Percentiles rank a stretch among this genome's conserved stretches.
These are phyloP conservation scores for Nannochloris sp. DNA, from an alignment of 139 green algal species.

Conservation along the genomic window DNA sequence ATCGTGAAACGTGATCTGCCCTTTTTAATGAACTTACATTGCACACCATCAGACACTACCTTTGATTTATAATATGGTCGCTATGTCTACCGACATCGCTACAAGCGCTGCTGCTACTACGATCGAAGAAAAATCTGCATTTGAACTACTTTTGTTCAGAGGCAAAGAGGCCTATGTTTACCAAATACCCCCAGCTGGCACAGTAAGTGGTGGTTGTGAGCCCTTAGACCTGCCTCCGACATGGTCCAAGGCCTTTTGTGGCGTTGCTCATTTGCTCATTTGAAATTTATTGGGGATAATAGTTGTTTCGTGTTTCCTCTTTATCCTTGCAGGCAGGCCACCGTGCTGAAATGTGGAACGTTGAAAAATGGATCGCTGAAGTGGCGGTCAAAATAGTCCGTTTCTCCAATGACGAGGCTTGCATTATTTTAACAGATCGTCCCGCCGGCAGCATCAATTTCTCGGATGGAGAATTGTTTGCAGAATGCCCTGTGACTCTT, in stretches of 20 bases:
- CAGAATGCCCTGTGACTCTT: slow-evolving; percentile 59
- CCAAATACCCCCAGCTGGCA: slow-evolving; percentile 42
- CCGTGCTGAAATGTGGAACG: slow-evolving; percentile 60
- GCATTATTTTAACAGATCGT: slow-evolving; percentile 21
- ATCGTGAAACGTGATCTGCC: too few relatives aligned
- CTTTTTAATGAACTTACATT: too few relatives aligned
- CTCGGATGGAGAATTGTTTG: slow-evolving; percentile 60
- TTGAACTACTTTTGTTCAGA: slow-evolving; percentile 30
- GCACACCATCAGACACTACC: too few relatives aligned
- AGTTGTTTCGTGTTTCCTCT: too few relatives aligned
- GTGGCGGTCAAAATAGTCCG: slow-evolving; percentile 19
- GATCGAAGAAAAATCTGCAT: not conserved
- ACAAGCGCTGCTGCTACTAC: too few relatives aligned
- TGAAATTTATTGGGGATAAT: too few relatives aligned
- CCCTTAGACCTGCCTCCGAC: too few relatives aligned
- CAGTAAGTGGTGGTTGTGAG: too few relatives aligned
- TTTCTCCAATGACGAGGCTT: slow-evolving; percentile 14
- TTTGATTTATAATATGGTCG: too few relatives aligned
- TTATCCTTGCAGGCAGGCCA: slow-evolving; percentile 38
- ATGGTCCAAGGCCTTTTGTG: too few relatives aligned
- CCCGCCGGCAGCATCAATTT: slow-evolving; percentile 19
- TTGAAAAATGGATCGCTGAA: slow-evolving; percentile 57
- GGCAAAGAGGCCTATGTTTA: slow-evolving; percentile 52
- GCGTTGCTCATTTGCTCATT: too few relatives aligned
- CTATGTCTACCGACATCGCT: too few relatives aligned